Conservation (phyloP, 306 rosid species). For the Hippophae rhamnoides region DNA sequence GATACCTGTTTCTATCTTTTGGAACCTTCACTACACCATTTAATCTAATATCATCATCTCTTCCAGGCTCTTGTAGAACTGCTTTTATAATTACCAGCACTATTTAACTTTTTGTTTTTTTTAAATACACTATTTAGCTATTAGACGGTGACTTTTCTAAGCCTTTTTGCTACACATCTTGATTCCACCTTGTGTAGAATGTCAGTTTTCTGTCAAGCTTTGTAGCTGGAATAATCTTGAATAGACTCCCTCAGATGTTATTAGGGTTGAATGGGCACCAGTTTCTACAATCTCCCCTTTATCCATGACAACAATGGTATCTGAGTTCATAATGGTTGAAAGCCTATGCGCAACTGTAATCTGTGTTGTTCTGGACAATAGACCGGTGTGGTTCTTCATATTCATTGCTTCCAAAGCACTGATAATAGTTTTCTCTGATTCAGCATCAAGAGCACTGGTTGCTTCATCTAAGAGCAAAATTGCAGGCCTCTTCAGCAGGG, state of each 20-base stretch:
- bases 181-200: neutral
- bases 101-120: too few species aligned
- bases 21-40: too few species aligned
- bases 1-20: too few species aligned
- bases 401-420: constrained; percentile 51
- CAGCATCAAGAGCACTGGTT: constrained; percentile 89
- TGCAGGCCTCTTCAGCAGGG: constrained; percentile 64
- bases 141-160: neutral
- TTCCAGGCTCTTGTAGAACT: too few species aligned
- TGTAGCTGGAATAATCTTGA: constrained; percentile 58
- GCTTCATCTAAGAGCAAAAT: constrained; percentile 81
- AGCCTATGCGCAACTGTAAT: constrained; percentile 80
- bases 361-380: constrained; percentile 48
- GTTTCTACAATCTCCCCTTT: constrained; percentile 60
- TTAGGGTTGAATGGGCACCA: constrained; percentile 59
- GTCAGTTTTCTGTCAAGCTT: constrained; percentile 38
- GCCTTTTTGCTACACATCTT: neutral
- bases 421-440: constrained; percentile 60
- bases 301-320: constrained; percentile 67
- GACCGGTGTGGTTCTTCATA: constrained; percentile 27
- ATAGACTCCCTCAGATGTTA: constrained; percentile 52
- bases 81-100: too few species aligned
- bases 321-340: constrained; percentile 64
- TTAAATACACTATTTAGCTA: too few species aligned
- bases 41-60: too few species aligned